Percentiles rank a stretch among this genome's conserved stretches.
phyloP scores from a whole-genome alignment of 1,284 basidiomycete species.

The Xanthoconium separans region DNA sequence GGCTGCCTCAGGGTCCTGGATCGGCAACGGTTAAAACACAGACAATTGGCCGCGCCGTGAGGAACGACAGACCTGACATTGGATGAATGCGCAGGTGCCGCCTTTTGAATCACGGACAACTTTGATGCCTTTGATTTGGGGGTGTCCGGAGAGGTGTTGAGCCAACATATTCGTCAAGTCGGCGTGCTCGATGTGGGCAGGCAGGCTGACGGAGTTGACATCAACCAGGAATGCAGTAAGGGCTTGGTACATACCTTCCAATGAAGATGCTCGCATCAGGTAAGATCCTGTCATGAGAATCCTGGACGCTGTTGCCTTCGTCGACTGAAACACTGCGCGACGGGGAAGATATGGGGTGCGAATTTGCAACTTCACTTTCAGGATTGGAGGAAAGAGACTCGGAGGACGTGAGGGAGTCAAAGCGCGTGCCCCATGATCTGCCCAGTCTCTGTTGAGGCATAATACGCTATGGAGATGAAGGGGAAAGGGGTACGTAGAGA shows the following conservation, averaged over 20 bases:
- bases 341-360: slow-evolving; percentile 17
- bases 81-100: slow-evolving; percentile 76
- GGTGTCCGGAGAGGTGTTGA: slow-evolving; percentile 61
- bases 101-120: slow-evolving; percentile 73
- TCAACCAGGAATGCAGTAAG: slow-evolving; percentile 10
- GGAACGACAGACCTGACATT: slow-evolving; percentile 61
- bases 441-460: slow-evolving; percentile 45
- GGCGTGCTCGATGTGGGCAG: slow-evolving; percentile 59
- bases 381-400: slow-evolving; percentile 26
- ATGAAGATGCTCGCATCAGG: slow-evolving; percentile 80
- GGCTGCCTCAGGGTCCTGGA: slow-evolving; percentile 58
- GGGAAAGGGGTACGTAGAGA: slow-evolving; percentile 15
- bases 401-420: slow-evolving; percentile 48
- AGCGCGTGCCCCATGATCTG: slow-evolving; percentile 69
- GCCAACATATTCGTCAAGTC: slow-evolving; percentile 59
- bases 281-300: slow-evolving; percentile 50
- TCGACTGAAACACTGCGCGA: slow-evolving; percentile 19
- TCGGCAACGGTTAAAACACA: slow-evolving; percentile 11
- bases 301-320: slow-evolving; percentile 37
- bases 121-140: slow-evolving; percentile 66
- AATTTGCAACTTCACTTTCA: slow-evolving; percentile 14
- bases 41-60: background rate
- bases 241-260: slow-evolving; percentile 54
- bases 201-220: slow-evolving; percentile 49
- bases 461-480: slow-evolving; percentile 16